A percentile compares a stretch with the other conserved stretches of the same genome.
These are phyloP conservation scores for Gossypium longicalyx DNA, from an alignment of 345 rosid species.

Conservation along the genomic window DNA sequence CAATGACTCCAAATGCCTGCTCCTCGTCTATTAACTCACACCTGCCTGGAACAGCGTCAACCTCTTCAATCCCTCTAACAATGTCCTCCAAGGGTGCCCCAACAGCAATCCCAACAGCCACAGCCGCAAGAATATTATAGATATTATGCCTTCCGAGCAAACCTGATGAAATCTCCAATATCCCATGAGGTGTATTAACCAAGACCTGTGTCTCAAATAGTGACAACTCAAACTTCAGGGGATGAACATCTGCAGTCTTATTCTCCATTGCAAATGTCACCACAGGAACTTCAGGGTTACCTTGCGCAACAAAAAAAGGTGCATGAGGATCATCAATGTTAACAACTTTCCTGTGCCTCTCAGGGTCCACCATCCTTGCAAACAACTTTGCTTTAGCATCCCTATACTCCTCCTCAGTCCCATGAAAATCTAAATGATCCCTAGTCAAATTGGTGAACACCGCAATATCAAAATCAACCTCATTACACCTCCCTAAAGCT, in stretches of 20 bases:
- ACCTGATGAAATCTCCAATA: constrained; percentile 88
- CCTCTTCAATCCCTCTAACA: constrained; percentile 92
- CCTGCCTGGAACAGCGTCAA: constrained; percentile 92
- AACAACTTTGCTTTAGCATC: constrained; percentile 81
- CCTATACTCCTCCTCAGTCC: constrained; percentile 74
- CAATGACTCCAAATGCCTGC: constrained; percentile 91
- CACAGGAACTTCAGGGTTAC: constrained; percentile 73
- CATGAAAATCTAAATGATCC: constrained; percentile 55
- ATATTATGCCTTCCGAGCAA: constrained; percentile 82
- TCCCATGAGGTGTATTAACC: constrained; percentile 84
- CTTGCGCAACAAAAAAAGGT: constrained; percentile 59
- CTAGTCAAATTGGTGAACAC: constrained; percentile 68
- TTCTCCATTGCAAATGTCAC: constrained; percentile 87
- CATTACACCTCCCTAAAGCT: constrained; percentile 63
- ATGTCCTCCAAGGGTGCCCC: constrained; percentile 93
- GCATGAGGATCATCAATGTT: constrained; percentile 87
- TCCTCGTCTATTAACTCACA: constrained; percentile 93
- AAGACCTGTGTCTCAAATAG: constrained; percentile 88
- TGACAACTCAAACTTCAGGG: constrained; percentile 83
- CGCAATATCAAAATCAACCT: constrained; percentile 88
- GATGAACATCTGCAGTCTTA: constrained; percentile 80
- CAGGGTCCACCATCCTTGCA: constrained; percentile 83
- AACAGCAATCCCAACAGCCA: constrained; percentile 92
- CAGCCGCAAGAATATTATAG: constrained; percentile 86
- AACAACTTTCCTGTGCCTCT: constrained; percentile 85